phyloP scores from a whole-genome alignment of 1,284 basidiomycete species.

The Malassezia psittaci region DNA sequence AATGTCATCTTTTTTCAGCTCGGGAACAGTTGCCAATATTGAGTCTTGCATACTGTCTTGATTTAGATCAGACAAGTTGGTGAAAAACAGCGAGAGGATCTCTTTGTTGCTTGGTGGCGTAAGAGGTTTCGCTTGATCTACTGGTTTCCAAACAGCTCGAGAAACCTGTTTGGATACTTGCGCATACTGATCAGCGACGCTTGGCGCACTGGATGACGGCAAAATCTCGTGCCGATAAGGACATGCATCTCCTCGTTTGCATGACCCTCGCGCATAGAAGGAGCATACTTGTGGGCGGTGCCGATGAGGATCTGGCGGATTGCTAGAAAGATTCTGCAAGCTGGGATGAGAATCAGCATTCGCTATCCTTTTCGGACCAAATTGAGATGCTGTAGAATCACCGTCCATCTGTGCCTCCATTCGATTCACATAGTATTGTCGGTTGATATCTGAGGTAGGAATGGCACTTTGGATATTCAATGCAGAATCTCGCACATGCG shows the following conservation, averaged over 20 bases:
- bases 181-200: too few species aligned
- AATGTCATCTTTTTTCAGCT: conserved; percentile 53
- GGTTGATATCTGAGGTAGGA: conserved; percentile 86
- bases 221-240: conserved; percentile 91
- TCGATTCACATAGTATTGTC: conserved; percentile 67
- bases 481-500: conserved; percentile 93
- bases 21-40: conserved; percentile 53
- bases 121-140: conserved; percentile 65
- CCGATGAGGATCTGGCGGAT: conserved; percentile 91
- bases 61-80: conserved; percentile 66
- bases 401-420: conserved; percentile 63
- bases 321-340: conserved; percentile 81
- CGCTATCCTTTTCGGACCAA: conserved; percentile 7
- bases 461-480: conserved; percentile 75
- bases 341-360: conserved; percentile 67
- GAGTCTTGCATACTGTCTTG: conserved; percentile 69
- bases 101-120: conserved; percentile 76
- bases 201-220: too few species aligned
- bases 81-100: conserved; percentile 81
- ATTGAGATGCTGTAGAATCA: conserved; percentile 4
- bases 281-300: conserved; percentile 89
- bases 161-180: too few species aligned
- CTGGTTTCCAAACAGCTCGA: too few species aligned
- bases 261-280: conserved; percentile 91
- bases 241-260: conserved; percentile 78